Evolutionary conservation across 208 protist genomes (phyloP), one percentile per base, ranked within the genome.

Genomic region (Trypanosoma platydactyli): DNA sequence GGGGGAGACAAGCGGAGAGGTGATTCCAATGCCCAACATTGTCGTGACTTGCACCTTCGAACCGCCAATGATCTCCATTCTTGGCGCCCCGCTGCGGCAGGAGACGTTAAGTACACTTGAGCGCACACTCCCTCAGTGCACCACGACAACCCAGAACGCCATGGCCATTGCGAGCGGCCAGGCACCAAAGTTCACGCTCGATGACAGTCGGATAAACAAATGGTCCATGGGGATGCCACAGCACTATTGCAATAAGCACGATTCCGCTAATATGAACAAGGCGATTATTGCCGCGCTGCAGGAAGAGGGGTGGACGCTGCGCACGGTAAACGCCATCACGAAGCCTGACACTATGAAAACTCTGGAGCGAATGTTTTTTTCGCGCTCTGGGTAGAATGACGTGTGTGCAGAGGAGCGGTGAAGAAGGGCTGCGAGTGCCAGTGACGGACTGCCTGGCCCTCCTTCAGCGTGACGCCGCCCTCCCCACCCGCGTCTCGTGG

Each of bases 211-310:
- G 13, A n/a, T 41, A n/a, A 65, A 80, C 71, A 88, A 58, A 62
- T 91, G 82, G 81, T 64, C 64, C 30, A 79, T 92, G 44, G 72
- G 84, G 48, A 75, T 94, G 5, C 75, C 64, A n/a, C 79, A 84
- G 79, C 88, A 94, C 68, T 94, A 94, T 74, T 91, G 88, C 64
- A 71, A 83, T 41, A 83, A 94, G 79, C 77, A 75, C 44, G 81
- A 81, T 6, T 75, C 81, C 24, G 80, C 83, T 6, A 77, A 86
- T 61, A 69, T 91, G 35, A 89, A 89, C 52, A 50, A 90, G 6
- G 72, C 76, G 9, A 73, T 91, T 15, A 89, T 91, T 55, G 78
- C 83, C 50, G 65, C 83, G 0, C 66, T 94, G 24, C 81, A 90
- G 68, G 81, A 81, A 61, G 88, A 94, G 61, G 88, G 84, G 45